Evolutionary conservation across 225 moss, liverwort and hornwort species (phyloP), one percentile per base, ranked within the genome.

Genomic region (Physcomitrium patens): DNA sequence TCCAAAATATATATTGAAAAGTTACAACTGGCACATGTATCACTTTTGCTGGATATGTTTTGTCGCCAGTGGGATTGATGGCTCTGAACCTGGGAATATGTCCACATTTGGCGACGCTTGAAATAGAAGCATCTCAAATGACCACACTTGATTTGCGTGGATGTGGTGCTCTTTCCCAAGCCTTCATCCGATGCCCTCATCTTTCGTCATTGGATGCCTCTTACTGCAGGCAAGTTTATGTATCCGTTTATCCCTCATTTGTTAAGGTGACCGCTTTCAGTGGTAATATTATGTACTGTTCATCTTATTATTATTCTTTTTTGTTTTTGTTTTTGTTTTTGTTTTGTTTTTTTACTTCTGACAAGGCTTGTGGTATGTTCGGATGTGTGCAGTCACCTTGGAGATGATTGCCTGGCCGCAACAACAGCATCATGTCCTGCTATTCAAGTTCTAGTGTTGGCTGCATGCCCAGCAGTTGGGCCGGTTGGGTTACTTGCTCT

Each of bases 51-150:
- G 13, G 57, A 49, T 8, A 61, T 18, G 8, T 63, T 31, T 37
- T 77, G 44, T 70, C 57, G 51, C 57, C 71, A 57, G 70, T 89
- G 47, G 91, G 91, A 27, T 74, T 91, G 16, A 57, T 63, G 10
- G 82, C 86, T 54, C 76, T 91, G 24, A 91, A 91, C 59, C 86
- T 91, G 55, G 91, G 91, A 17, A 91, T 91, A 47, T 91, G 91
- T 67, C 91, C 91, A 15, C 91, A 91, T 59, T 77, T 91, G 52
- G 72, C 80, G n/a, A 86, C 69, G 60, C 82, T 91, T 24, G 80
- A 77, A 64, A 76, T 91, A 7, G 91, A 91, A 80, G 89, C 91
- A 77, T 63, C 70, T 48, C 86, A 85, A 65, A 91, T 91, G 91
- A 89, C 86, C 9, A 76, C 42, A 46, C 69, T 91, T 1, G 91